Evolutionary conservation across 495 filamentous ascomycete species (phyloP), one percentile per base, ranked within the genome.

Genomic region (Neurospora tetrasperma): DNA sequence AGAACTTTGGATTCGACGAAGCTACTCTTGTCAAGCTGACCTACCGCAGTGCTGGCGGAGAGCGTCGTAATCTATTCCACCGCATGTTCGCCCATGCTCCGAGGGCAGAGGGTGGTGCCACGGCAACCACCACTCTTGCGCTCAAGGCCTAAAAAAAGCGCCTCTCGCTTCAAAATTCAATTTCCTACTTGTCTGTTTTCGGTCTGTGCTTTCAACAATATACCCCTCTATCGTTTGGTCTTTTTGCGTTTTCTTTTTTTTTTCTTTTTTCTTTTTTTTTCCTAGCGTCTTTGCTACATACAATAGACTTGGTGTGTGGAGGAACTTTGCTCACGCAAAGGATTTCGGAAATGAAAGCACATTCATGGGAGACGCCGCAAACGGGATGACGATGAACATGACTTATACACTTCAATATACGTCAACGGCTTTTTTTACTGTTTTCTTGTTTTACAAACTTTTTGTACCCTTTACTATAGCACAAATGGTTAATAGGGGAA

Each of bases 11-110:
- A 12, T 27, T 44, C 39, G 71, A 76, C 74, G 54, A 66, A 66
- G 54, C 54, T 38, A 16, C 54, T 38, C 27, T 66, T 66, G 27
- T 6, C 54, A 66, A 66, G 69, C 40, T 74, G 39, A 38, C 70
- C 40, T 80, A 75, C 66, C 77, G 76, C 9, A 78, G 79, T 20
- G 71, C 75, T 6, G 78, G 80, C n/a, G 77, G 81, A 5, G 77
- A 78, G 68, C 82, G 78, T 71, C 80, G 77, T 69, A 80, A 80
- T 39, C 76, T 87, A 39, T 77, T 87, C 9, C 78, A 86, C 42
- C 78, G 84, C 27, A 84, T 87, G 5, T 81, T 86, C 39, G 80
- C 76, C 42, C 38, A 77, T 42, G 76, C 73, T 18, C 74, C 77
- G 38, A 41, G 71, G 54, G 74, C 27, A 31, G 54, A 66, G 12